Evolutionary conservation across 352 stramenopile species (phyloP).

Genomic region (Globisporangium lucens): DNA sequence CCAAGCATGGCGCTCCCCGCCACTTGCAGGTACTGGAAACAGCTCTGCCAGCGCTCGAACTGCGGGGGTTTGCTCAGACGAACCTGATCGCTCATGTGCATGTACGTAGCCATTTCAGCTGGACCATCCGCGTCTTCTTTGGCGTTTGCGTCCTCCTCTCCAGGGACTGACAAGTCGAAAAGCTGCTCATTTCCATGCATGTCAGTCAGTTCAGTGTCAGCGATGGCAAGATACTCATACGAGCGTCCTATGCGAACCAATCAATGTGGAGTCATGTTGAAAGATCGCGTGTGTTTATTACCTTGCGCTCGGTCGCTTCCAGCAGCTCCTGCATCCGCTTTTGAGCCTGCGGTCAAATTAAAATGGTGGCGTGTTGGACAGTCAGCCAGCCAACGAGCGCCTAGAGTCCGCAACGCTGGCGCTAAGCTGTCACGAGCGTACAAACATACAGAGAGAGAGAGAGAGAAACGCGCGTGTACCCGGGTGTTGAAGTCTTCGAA

Average conservation of each 20-base stretch:
- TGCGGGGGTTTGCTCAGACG: slow-evolving; percentile 36
- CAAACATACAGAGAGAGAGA: background rate
- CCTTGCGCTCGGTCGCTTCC: slow-evolving; percentile 26
- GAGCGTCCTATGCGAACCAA: background rate
- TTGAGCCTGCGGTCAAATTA: slow-evolving; percentile 29
- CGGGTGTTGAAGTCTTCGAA: slow-evolving; percentile 56
- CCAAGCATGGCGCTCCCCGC: slow-evolving; percentile 23
- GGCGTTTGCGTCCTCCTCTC: background rate
- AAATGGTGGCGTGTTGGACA: background rate
- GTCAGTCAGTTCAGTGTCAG: background rate
- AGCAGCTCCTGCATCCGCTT: slow-evolving; percentile 36
- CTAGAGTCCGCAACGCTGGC: background rate
- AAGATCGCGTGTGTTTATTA: background rate
- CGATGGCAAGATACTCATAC: background rate
- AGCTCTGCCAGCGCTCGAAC: slow-evolving; percentile 43
- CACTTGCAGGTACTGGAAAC: slow-evolving; percentile 46
- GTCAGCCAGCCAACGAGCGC: background rate
- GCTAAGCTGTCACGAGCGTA: background rate
- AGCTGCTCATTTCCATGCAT: background rate
- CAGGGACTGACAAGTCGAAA: background rate
- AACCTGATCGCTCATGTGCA: slow-evolving; percentile 53
- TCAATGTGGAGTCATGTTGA: too few relatives aligned
- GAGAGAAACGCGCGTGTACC: slow-evolving; percentile 13
- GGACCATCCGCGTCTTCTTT: background rate
- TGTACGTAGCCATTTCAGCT: slow-evolving; percentile 23